These are phyloP conservation scores for Acrasis kona DNA, from an alignment of 78 protist genomes.

Conservation along the genomic window DNA sequence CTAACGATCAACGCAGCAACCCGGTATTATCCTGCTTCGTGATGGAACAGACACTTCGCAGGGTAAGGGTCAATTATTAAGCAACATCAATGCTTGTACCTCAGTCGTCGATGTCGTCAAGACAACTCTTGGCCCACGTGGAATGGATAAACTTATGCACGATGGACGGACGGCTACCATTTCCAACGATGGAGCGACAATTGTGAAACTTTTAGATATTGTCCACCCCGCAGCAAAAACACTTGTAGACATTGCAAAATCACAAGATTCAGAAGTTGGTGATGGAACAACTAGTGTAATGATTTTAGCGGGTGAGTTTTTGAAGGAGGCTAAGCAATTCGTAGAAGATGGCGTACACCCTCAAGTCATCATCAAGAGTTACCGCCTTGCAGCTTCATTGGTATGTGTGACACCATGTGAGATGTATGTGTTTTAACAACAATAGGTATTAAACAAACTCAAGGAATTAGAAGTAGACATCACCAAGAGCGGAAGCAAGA, in stretches of 20 bases:
- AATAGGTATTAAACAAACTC: background rate
- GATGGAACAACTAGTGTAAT: slow-evolving; percentile 99
- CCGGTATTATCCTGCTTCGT: slow-evolving; percentile 84
- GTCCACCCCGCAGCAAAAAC: slow-evolving; percentile 99
- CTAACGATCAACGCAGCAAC: slow-evolving; percentile 28
- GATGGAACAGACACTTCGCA: slow-evolving; percentile 99
- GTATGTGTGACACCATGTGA: background rate
- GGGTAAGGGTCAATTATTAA: slow-evolving; percentile 93
- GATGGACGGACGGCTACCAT: slow-evolving; percentile 57
- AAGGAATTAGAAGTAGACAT: background rate
- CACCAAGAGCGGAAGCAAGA: background rate
- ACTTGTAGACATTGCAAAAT: slow-evolving; percentile 95
- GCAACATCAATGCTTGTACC: slow-evolving; percentile 95
- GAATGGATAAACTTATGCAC: slow-evolving; percentile 70
- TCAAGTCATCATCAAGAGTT: slow-evolving; percentile 79
- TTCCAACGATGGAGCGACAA: slow-evolving; percentile 99
- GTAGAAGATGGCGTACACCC: slow-evolving; percentile 97
- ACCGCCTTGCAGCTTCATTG: no score
- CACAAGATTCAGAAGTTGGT: slow-evolving; percentile 97
- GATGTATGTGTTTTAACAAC: no score
- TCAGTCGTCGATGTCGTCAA: slow-evolving; percentile 54
- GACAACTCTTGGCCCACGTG: slow-evolving; percentile 84
- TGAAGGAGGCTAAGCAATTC: slow-evolving; percentile 87
- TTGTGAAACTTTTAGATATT: slow-evolving; percentile 93
- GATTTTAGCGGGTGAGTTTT: slow-evolving; percentile 91